Percentiles rank a stretch among this genome's conserved stretches.
Conservation (phyloP, 2,329 filamentous ascomycete species). For the Venturia pyrina region DNA sequence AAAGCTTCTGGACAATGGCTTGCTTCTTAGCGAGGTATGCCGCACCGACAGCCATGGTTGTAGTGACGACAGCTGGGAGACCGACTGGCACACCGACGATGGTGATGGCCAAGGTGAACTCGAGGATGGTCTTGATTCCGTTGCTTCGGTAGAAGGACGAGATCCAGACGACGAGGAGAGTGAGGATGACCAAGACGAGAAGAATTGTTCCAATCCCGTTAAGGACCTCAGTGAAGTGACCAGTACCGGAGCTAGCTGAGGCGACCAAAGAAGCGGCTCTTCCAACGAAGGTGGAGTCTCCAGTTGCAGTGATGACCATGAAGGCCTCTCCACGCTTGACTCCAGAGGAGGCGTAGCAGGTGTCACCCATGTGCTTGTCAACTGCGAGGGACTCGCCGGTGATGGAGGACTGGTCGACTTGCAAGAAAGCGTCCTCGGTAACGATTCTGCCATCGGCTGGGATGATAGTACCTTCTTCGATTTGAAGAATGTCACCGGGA, state of each 20-base stretch:
- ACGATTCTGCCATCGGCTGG: conserved; percentile 81
- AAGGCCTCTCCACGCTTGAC: conserved; percentile 87
- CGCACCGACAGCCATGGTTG: conserved; percentile 89
- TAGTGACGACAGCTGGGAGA: conserved; percentile 82
- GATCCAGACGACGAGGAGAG: conserved; percentile 74
- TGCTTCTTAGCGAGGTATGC: conserved; percentile 87
- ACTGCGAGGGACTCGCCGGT: conserved; percentile 87
- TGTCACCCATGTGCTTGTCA: conserved; percentile 74
- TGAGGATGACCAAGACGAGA: conserved; percentile 69
- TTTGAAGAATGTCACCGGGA: conserved; percentile 78
- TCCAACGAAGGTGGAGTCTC: conserved; percentile 85
- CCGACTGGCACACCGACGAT: conserved; percentile 89
- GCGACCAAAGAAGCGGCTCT: conserved; percentile 79
- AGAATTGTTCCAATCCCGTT: conserved; percentile 78
- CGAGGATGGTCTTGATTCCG: conserved; percentile 64
- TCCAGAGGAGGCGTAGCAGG: conserved; percentile 74
- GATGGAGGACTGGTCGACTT: conserved; percentile 86
- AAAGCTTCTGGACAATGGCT: conserved; percentile 88
- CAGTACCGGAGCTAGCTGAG: conserved; percentile 60
- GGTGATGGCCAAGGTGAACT: conserved; percentile 80
- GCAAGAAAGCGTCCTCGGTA: conserved; percentile 72
- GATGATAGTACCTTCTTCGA: conserved; percentile 87
- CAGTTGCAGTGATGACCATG: conserved; percentile 71
- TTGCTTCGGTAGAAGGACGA: conserved; percentile 83
- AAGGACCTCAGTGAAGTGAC: conserved; percentile 86